phyloP scores from a whole-genome alignment of 352 stramenopile genomes.

The Phytophthora kernoviae region DNA sequence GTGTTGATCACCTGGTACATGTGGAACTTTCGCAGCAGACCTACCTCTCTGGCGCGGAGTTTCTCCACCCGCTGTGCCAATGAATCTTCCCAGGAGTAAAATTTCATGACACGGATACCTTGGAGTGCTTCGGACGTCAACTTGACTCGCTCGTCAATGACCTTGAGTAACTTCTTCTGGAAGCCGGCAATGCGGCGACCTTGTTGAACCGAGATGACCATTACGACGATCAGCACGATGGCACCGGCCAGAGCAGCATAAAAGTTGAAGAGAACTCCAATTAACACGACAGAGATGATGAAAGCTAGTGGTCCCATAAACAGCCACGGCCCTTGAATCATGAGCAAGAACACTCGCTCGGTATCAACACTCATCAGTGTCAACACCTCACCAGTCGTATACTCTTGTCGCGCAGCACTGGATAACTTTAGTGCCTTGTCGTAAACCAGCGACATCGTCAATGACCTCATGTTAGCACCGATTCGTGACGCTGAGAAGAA shows the following conservation, averaged over 20 bases:
- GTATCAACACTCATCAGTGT: conserved; percentile 48
- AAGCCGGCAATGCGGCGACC: conserved; percentile 20
- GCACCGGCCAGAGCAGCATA: conserved; percentile 19
- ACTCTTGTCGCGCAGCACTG: conserved; percentile 39
- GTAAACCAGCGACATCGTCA: conserved; percentile 48
- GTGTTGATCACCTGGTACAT: conserved; percentile 44
- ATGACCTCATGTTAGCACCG: conserved; percentile 42
- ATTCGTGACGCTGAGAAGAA: conserved; percentile 39
- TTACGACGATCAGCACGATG: conserved; percentile 19
- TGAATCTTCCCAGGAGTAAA: conserved; percentile 82
- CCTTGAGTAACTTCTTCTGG: conserved; percentile 22
- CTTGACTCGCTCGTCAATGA: conserved; percentile 86
- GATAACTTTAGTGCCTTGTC: conserved; percentile 69
- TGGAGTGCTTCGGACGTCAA: conserved; percentile 92
- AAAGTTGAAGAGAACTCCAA: conserved; percentile 39
- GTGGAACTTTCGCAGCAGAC: conserved; percentile 40
- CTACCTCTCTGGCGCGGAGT: conserved; percentile 48
- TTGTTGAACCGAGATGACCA: conserved; percentile 19
- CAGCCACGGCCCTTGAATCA: conserved; percentile 35
- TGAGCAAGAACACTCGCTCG: conserved; percentile 41
- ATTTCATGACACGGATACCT: conserved; percentile 90
- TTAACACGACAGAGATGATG: conserved; percentile 28
- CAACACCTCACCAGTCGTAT: conserved; percentile 44
- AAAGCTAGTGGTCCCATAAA: conserved; percentile 33
- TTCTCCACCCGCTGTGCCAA: conserved; percentile 34